Evolutionary conservation across 345 rosid genomes (phyloP), one percentile per base, ranked within the genome.

Genomic region (Linum tenue): DNA sequence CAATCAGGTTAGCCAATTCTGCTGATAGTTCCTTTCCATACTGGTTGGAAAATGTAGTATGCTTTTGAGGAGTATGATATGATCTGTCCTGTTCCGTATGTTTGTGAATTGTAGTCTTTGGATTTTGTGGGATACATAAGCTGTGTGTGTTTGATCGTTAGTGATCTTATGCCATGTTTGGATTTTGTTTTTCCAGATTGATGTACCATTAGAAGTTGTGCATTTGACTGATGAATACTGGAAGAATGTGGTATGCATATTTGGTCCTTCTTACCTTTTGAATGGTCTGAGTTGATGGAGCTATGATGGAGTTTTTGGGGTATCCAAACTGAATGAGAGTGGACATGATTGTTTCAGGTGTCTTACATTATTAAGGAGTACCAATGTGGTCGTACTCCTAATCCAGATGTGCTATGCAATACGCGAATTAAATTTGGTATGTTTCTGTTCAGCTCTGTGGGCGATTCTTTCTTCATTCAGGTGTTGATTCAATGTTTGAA

Each of bases 161-260:
- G 16, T 56, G 59, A 37, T 7, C 11, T 16, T 17, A 10, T 48
- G 53, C 31, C 31, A 43, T 48, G 53, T 48, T 3, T 9, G 3
- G 3, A 15, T 48, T 12, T 48, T 48, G 14, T 15, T 2, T 9
- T 48, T 75, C 55, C 83, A 92, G 98, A 87, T 90, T 72, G 76
- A 82, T 67, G 83, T 92, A 31, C 91, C 97, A 48, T 75, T 92
- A 60, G 88, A 92, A 81, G 82, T 90, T 73, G 97, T 90, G 73
- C 98, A 88, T 84, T 76, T 90, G 78, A 90, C 94, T 5, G 94
- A 88, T 73, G 97, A 90, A 61, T 92, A 90, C 69, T 92, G 98
- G 96, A 78, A 86, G 38, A 87, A 85, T 69, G 98, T 92, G 88
- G 98, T 92, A 76, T 48, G 82, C 73, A 35, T 62, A 55, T 38